Evolutionary conservation across 371 early-diverging fungal genomes (phyloP).

Genomic region (Apophysomyces elegans): DNA sequence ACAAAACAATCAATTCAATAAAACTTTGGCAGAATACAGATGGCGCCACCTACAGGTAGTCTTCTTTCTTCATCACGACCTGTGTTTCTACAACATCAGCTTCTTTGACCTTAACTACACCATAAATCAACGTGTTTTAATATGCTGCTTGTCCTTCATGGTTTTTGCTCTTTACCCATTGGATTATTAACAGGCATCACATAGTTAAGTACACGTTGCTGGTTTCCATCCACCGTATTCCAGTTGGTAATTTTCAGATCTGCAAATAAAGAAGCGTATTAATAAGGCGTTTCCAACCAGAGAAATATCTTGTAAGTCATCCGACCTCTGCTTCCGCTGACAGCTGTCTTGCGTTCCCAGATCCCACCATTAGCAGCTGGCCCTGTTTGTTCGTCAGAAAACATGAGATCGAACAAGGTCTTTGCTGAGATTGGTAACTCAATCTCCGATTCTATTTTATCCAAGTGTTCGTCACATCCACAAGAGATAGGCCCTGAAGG

Average conservation of each 20-base stretch:
- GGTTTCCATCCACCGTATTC: conserved; percentile 36
- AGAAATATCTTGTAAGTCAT: not conserved
- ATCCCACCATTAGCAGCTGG: conserved; percentile 26
- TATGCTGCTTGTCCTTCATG: not conserved
- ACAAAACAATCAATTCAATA: not conserved
- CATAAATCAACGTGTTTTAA: not conserved
- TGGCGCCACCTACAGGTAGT: conserved; percentile 40
- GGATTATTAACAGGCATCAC: conserved; percentile 60
- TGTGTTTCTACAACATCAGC: conserved; percentile 64
- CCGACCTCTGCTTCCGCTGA: conserved; percentile 48
- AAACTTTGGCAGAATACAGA: no score
- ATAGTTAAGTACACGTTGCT: conserved; percentile 49
- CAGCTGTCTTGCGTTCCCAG: conserved; percentile 55
- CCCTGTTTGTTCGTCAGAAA: conserved; percentile 43
- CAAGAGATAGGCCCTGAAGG: conserved; percentile 61
- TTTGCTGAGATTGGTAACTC: conserved; percentile 65
- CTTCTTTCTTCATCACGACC: conserved; percentile 51
- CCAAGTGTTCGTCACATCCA: conserved; percentile 70
- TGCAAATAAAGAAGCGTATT: conserved; percentile 7
- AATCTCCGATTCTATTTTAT: conserved; percentile 62
- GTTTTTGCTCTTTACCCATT: conserved; percentile 31
- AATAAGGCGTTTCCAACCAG: not conserved
- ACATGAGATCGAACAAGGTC: conserved; percentile 61
- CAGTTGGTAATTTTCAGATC: conserved; percentile 51
- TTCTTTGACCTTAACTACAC: conserved; percentile 55